Evolutionary conservation across 1,139 yeast species (phyloP).

Genomic region (Petasospora fabianii): DNA sequence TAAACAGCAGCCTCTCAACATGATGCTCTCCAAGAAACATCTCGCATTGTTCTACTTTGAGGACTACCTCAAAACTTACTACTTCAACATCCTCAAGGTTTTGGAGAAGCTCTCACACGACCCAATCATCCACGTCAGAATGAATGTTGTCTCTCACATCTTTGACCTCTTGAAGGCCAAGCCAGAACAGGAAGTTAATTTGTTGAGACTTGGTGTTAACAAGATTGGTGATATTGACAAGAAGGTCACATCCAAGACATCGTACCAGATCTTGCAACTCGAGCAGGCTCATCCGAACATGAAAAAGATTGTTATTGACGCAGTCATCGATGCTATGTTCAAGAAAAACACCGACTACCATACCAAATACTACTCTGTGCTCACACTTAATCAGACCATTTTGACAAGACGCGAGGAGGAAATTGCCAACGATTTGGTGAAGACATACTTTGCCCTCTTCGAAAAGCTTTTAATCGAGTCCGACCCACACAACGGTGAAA

Average conservation of each 20-base stretch:
- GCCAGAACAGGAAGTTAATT: constrained; percentile 96
- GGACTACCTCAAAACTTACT: constrained; percentile 76
- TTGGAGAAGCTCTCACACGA: constrained; percentile 67
- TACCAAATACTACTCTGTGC: constrained; percentile 80
- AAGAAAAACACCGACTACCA: constrained; percentile 78
- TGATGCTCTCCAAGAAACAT: constrained; percentile 46
- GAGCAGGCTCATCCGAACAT: constrained; percentile 95
- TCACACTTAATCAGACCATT: constrained; percentile 91
- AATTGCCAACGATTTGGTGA: constrained; percentile 77
- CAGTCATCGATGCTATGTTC: constrained; percentile 77
- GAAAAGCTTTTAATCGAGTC: constrained; percentile 75
- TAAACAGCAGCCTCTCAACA: constrained; percentile 67
- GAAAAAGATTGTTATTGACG: constrained; percentile 76
- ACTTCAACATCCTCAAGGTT: constrained; percentile 72
- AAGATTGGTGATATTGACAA: constrained; percentile 91
- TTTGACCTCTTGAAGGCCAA: constrained; percentile 78
- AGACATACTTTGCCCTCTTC: constrained; percentile 81
- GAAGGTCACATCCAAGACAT: constrained; percentile 86
- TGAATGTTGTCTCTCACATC: constrained; percentile 70
- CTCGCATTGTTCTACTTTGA: constrained; percentile 82
- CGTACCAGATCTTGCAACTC: constrained; percentile 72
- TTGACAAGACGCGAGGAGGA: constrained; percentile 70
- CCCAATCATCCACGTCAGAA: constrained; percentile 86
- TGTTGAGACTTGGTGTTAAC: constrained; percentile 84
- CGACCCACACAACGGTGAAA: constrained; percentile 47